Evolutionary conservation across 2,329 filamentous ascomycete species (phyloP), one percentile per base, ranked within the genome.

Genomic region (Ceratocystiopsis sp.): DNA sequence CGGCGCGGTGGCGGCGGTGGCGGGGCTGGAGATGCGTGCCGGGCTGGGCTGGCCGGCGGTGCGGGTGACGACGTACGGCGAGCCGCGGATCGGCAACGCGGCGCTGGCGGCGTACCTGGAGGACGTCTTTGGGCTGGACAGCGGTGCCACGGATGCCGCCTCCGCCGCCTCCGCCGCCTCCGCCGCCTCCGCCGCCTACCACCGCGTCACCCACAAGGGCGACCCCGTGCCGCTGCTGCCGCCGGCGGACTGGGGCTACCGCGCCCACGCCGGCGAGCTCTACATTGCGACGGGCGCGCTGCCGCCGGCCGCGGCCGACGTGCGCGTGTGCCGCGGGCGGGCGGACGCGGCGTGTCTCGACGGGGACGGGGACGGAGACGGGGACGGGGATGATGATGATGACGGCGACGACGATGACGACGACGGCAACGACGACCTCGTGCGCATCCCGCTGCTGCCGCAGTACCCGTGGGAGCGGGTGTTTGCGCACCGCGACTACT

Each of bases 401-500:
- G 36, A 50, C 15, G 53, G 53, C 16, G 49, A 52, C 42, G 43
- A 45, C 2, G 42, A 43, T 21, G 46, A 52, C 40, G 45, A 54
- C 51, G 42, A 49, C 47, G 37, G 53, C 42, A 47, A 57, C 48
- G 37, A 6, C 13, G n/a, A n/a, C n/a, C n/a, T n/a, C n/a, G 13
- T 47, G 0, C 76, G 78, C 14, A 78, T 61, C 67, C 73, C 64
- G 59, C 78, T 53, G 56, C 70, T 50, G 54, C 59, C 72, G 59
- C 58, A 87, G 53, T 83, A 80, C 58, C 70, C 93, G n/a, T 94
- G 89, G 85, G 77, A 94, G 61, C 64, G 95, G 9, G 80, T 96
- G 55, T 93, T 93, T 59, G 83, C 87, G 1, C 91, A 98, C 62
- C 68, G 91, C 35, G 91, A 98, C 62, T 98, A 98, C 60, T 96